These are phyloP conservation scores for Trifolium repens DNA, from an alignment of 306 rosid genomes.

Conservation along the genomic window DNA sequence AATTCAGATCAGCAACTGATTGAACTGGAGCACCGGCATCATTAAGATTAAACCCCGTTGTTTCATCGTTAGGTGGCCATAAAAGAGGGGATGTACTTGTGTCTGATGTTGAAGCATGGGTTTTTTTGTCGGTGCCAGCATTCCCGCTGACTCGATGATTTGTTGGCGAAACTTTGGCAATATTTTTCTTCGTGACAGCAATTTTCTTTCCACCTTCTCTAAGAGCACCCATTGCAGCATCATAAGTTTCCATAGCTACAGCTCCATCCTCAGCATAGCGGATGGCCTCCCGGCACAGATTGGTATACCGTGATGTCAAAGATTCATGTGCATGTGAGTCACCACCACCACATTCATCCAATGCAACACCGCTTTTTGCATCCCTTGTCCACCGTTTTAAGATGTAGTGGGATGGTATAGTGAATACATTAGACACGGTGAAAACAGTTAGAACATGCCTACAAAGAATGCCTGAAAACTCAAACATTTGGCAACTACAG, in stretches of 20 bases:
- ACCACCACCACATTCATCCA: slow-evolving; percentile 62
- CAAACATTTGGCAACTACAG: slow-evolving; percentile 96
- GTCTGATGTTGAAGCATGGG: slow-evolving; percentile 61
- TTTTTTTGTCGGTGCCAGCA: slow-evolving; percentile 64
- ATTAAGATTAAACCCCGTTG: slow-evolving; percentile 75
- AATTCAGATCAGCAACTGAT: slow-evolving; percentile 76
- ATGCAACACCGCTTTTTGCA: slow-evolving; percentile 65
- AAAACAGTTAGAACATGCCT: slow-evolving; percentile 94
- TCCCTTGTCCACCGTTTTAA: slow-evolving; percentile 94
- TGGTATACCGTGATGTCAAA: slow-evolving; percentile 68
- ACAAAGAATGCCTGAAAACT: slow-evolving; percentile 94
- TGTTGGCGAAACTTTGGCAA: slow-evolving; percentile 77
- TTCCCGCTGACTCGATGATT: slow-evolving; percentile 53
- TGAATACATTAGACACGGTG: slow-evolving; percentile 88
- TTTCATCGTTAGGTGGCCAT: slow-evolving; percentile 93
- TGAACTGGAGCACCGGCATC: slow-evolving; percentile 69
- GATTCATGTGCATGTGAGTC: slow-evolving; percentile 68
- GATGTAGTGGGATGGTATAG: slow-evolving; percentile 86
- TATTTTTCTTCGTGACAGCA: slow-evolving; percentile 65
- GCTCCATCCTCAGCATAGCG: slow-evolving; percentile 97
- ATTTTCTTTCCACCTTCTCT: slow-evolving; percentile 81
- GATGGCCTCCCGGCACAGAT: slow-evolving; percentile 82
- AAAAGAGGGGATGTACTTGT: slow-evolving; percentile 62
- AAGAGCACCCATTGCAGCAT: slow-evolving; percentile 72
- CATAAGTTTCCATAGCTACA: slow-evolving; percentile 74